A percentile compares a stretch with the other conserved stretches of the same genome.
phyloP scores from a whole-genome alignment of 2,329 filamentous ascomycete genomes.

The Stachybotrys chlorohalonatus region DNA sequence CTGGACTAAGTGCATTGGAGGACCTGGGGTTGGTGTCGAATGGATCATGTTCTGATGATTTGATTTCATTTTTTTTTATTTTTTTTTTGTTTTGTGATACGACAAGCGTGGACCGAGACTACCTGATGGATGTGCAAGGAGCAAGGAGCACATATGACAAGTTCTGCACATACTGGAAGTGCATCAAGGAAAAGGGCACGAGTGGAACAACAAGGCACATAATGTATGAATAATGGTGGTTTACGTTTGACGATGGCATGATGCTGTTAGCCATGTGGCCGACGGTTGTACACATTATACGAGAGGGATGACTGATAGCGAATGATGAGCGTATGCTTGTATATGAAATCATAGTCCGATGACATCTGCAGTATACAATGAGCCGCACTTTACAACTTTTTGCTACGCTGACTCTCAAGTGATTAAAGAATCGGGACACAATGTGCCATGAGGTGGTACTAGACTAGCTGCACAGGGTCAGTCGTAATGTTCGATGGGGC shows the following conservation, averaged over 20 bases:
- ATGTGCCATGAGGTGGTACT: too few relatives aligned
- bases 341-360: background rate
- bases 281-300: background rate
- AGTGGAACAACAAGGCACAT: background rate
- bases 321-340: background rate
- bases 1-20: conserved; percentile 49
- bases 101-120: background rate
- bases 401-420: too few relatives aligned
- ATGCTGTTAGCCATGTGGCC: background rate
- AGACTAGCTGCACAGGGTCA: too few relatives aligned
- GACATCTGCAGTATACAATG: too few relatives aligned
- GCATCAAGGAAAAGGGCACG: background rate
- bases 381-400: too few relatives aligned
- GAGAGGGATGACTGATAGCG: background rate
- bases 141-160: background rate
- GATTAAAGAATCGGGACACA: too few relatives aligned
- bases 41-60: conserved; percentile 54
- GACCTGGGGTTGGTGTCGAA: conserved; percentile 48
- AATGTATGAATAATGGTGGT: background rate
- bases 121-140: background rate
- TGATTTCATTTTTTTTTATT: background rate
- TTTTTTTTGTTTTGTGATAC: background rate
- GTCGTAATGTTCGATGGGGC: too few relatives aligned
- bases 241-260: background rate
- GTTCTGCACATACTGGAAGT: background rate